Conservation (phyloP, 768 basidiomycete genomes). For the Lactarius tabidus region DNA sequence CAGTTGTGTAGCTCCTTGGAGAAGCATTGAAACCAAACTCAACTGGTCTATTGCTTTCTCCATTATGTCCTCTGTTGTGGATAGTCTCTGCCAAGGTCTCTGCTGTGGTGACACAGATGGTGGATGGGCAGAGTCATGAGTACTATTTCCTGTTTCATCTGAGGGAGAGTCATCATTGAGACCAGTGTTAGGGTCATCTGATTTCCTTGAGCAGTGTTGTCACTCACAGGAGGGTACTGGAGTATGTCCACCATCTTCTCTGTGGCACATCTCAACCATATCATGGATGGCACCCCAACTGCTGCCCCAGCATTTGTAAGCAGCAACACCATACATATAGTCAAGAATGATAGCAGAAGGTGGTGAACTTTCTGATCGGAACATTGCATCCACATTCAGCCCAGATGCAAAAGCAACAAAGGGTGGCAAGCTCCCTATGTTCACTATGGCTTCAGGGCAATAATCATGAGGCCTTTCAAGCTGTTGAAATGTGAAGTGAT, state of each 20-base stretch:
- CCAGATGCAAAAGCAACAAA: no score
- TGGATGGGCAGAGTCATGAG: no score
- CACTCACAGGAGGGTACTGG: no score
- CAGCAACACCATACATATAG: not conserved
- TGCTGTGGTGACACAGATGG: no score
- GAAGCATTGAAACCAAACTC: not conserved
- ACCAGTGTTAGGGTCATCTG: no score
- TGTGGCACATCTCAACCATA: not conserved
- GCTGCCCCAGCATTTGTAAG: not conserved
- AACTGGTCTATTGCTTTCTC: not conserved
- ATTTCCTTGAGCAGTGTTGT: no score
- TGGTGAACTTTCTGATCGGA: not conserved
- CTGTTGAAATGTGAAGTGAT: not conserved
- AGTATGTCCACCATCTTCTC: no score
- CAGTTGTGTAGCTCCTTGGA: not conserved
- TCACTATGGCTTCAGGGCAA: not conserved
- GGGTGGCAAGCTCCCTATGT: no score
- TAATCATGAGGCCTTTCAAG: not conserved
- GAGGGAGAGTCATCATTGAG: no score
- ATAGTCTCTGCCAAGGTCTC: not conserved
- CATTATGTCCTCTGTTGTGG: not conserved
- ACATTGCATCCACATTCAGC: not conserved
- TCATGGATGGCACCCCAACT: not conserved
- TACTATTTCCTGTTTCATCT: no score
- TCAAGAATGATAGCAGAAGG: not conserved